Conservation (phyloP, 148 eudicot species). For the Chenopodium formosanum region DNA sequence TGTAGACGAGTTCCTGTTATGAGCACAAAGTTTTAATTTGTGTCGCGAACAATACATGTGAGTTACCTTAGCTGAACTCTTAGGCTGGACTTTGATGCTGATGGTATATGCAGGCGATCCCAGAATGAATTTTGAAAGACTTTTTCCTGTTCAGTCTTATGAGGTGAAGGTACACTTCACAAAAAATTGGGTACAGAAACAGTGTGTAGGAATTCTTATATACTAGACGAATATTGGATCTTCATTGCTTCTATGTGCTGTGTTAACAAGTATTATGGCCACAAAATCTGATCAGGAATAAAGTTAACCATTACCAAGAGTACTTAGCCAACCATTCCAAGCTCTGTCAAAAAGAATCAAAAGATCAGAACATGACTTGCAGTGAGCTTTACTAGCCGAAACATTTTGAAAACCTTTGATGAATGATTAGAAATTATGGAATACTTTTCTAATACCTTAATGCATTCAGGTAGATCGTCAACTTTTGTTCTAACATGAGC, state of each 20-base stretch:
- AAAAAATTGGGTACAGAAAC: constrained; percentile 5
- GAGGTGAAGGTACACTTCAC: neutral
- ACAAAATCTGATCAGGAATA: neutral
- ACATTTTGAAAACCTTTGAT: neutral
- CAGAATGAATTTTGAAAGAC: neutral
- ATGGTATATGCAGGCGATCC: neutral
- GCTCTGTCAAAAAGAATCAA: constrained; percentile 42
- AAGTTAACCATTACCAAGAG: constrained; percentile 22
- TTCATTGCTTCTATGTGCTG: neutral
- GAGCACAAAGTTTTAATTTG: constrained; percentile 14
- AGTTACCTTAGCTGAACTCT: neutral
- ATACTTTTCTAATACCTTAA: constrained; percentile 48
- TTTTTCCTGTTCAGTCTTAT: neutral
- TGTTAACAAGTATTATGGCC: neutral
- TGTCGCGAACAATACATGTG: neutral
- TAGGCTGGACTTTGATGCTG: constrained; percentile 4
- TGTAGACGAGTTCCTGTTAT: neutral
- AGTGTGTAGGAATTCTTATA: neutral
- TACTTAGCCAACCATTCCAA: constrained; percentile 59
- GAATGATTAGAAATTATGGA: neutral
- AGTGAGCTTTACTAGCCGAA: too few species aligned
- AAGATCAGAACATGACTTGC: neutral
- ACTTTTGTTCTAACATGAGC: constrained; percentile 59
- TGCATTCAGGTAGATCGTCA: constrained; percentile 68
- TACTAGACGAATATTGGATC: neutral